phyloP scores from a whole-genome alignment of 257 asterid genomes.

The Solanum megistacrolobum region DNA sequence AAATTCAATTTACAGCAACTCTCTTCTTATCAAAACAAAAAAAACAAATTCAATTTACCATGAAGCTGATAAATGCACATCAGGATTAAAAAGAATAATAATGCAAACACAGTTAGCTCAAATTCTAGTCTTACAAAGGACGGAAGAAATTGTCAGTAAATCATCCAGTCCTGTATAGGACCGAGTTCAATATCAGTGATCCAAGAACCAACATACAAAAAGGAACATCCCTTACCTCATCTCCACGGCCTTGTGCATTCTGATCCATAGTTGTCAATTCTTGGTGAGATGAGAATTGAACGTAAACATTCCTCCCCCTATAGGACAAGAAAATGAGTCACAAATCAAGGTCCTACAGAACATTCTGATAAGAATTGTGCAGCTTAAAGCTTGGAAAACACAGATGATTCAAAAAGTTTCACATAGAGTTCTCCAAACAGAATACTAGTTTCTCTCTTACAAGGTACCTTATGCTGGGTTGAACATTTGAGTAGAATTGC shows the following conservation, averaged over 20 bases:
- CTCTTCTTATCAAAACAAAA: neutral
- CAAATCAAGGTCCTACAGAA: neutral
- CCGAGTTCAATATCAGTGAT: neutral
- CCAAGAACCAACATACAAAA: neutral
- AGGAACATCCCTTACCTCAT: slow-evolving; percentile 61
- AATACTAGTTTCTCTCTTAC: neutral
- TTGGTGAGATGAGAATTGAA: slow-evolving; percentile 97
- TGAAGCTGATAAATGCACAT: neutral
- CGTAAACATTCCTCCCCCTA: slow-evolving; percentile 94
- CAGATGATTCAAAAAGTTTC: neutral
- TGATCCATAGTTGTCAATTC: slow-evolving; percentile 94
- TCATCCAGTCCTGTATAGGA: neutral
- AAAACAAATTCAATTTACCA: neutral
- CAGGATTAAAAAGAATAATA: neutral
- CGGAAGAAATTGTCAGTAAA: neutral
- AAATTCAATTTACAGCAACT: neutral
- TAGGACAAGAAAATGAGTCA: slow-evolving; percentile 1
- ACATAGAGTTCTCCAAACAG: neutral
- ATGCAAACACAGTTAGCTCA: neutral
- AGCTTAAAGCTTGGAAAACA: neutral
- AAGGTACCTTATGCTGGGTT: slow-evolving; percentile 79
- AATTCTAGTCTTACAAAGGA: neutral
- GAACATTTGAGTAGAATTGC: slow-evolving; percentile 76
- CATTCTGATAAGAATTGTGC: neutral
- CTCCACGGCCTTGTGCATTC: slow-evolving; percentile 80